Percentiles rank a stretch among this genome's conserved stretches.
Conservation (phyloP, 1,284 basidiomycete genomes). For the Rhodotorula sp. region DNA sequence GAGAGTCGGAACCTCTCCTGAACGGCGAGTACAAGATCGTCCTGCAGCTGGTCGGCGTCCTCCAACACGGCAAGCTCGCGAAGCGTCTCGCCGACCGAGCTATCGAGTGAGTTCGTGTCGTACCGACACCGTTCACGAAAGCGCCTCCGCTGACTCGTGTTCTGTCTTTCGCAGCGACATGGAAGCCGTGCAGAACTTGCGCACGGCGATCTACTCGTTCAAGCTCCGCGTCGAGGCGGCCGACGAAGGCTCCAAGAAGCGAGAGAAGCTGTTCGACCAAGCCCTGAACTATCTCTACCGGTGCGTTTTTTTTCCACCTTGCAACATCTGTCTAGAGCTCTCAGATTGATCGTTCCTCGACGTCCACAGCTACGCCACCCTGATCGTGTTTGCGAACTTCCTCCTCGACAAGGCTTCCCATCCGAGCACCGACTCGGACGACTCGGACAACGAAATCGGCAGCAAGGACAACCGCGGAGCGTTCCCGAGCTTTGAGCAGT, state of each 20-base stretch:
- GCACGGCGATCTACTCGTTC: constrained; percentile 89
- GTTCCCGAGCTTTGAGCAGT: constrained; percentile 64
- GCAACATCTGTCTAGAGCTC: not conserved
- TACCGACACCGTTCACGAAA: not conserved
- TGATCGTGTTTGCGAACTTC: constrained; percentile 95
- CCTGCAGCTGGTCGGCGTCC: constrained; percentile 84
- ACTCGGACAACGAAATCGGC: constrained; percentile 47
- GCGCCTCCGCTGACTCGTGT: not conserved
- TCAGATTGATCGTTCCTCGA: not conserved
- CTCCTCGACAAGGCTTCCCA: constrained; percentile 66
- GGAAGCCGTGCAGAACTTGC: constrained; percentile 84
- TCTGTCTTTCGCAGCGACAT: constrained; percentile 12
- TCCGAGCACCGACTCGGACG: constrained; percentile 48
- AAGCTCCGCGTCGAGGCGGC: constrained; percentile 84
- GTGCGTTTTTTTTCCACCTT: constrained; percentile 43
- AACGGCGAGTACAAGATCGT: constrained; percentile 96
- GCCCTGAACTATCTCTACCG: constrained; percentile 58
- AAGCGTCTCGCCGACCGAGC: constrained; percentile 86
- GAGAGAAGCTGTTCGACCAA: constrained; percentile 67
- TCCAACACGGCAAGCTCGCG: constrained; percentile 76
- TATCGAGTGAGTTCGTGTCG: constrained; percentile 58
- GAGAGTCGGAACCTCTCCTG: constrained; percentile 48
- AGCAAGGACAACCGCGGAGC: constrained; percentile 5
- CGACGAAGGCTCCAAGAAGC: constrained; percentile 72
- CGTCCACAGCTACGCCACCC: constrained; percentile 74